A percentile compares a stretch with the other conserved stretches of the same genome.
These are phyloP conservation scores for Cicer pinnatifidum DNA, from an alignment of 306 rosid species.

Conservation along the genomic window DNA sequence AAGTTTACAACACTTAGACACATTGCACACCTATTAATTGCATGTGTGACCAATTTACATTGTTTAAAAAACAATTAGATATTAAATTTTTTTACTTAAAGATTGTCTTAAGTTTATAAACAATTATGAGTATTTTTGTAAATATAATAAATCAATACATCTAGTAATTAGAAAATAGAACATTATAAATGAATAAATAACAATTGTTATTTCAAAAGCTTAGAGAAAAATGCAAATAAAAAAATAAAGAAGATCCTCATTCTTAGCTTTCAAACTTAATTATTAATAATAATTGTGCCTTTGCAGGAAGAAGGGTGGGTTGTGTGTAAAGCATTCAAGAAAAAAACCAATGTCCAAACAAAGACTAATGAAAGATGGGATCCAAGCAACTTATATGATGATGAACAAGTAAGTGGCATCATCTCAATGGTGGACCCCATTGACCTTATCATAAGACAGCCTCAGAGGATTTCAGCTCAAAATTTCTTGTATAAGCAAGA, in stretches of 20 bases:
- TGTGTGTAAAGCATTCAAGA: constrained; percentile 96
- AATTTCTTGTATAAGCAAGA: constrained; percentile 80
- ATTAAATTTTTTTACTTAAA: not conserved
- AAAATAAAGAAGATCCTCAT: not conserved
- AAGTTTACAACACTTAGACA: no score
- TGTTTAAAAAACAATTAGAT: not conserved
- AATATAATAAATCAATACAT: not conserved
- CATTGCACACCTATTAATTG: no score
- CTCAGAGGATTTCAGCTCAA: constrained; percentile 51
- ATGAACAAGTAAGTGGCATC: constrained; percentile 57
- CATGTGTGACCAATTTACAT: not conserved
- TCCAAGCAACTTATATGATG: constrained; percentile 66
- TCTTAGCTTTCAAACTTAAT: constrained; percentile 17
- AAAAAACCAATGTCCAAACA: constrained; percentile 61
- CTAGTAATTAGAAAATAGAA: no score
- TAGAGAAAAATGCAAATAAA: no score
- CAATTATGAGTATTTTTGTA: not conserved
- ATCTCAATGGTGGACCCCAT: constrained; percentile 58
- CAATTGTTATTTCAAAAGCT: not conserved
- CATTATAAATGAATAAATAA: no score
- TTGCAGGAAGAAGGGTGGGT: constrained; percentile 99
- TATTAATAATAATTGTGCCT: constrained; percentile 18
- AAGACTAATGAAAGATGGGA: constrained; percentile 74
- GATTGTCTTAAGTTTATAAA: not conserved
- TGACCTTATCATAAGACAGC: constrained; percentile 60